Percentiles rank a stretch among this genome's conserved stretches.
These are phyloP conservation scores for Penicillium sclerotiorum DNA, from an alignment of 2,329 filamentous ascomycete genomes.

Conservation along the genomic window DNA sequence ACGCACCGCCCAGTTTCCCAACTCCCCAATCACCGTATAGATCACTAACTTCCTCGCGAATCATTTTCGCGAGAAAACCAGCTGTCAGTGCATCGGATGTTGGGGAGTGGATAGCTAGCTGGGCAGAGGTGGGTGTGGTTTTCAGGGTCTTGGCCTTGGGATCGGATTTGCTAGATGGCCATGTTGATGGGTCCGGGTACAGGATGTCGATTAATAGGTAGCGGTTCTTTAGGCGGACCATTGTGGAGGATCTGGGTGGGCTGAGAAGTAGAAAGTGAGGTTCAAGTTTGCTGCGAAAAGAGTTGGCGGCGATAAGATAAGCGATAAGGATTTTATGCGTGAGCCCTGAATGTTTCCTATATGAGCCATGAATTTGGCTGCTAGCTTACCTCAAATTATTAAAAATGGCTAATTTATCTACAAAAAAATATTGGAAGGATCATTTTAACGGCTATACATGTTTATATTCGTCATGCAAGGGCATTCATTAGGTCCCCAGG, in stretches of 20 bases:
- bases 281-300: neutral
- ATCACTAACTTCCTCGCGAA: constrained; percentile 69
- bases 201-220: constrained; percentile 95
- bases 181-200: constrained; percentile 64
- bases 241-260: constrained; percentile 42
- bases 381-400: neutral
- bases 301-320: constrained; percentile 3
- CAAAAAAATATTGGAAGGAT: too few relatives aligned
- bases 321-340: too few relatives aligned
- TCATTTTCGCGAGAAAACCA: constrained; percentile 65
- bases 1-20: constrained; percentile 59
- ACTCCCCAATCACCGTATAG: constrained; percentile 89
- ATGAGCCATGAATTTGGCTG: too few relatives aligned
- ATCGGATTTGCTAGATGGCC: constrained; percentile 38
- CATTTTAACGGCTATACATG: neutral
- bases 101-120: constrained; percentile 76
- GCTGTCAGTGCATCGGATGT: constrained; percentile 72
- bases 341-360: too few relatives aligned
- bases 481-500: constrained; percentile 30
- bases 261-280: neutral
- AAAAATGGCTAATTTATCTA: too few relatives aligned
- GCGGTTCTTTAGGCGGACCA: constrained; percentile 96
- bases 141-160: constrained; percentile 25
- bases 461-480: constrained; percentile 24
- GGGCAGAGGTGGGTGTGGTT: constrained; percentile 51